phyloP scores from a whole-genome alignment of 768 basidiomycete genomes.

The Tulasnella calospora region DNA sequence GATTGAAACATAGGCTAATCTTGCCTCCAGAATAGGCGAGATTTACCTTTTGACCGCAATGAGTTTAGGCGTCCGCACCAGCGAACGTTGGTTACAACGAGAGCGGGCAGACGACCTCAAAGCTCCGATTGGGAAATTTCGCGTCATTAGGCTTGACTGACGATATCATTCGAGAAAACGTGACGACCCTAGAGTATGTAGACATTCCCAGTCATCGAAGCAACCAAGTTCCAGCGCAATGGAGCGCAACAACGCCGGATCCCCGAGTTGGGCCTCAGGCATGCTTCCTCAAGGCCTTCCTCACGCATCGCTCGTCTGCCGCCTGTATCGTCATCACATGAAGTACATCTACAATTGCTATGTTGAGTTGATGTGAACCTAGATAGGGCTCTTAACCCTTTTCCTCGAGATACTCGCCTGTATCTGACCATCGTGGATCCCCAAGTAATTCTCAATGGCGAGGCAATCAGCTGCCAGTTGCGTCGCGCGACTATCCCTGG shows the following conservation, averaged over 20 bases:
- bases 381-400: background rate
- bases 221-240: background rate
- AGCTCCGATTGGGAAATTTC: background rate
- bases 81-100: background rate
- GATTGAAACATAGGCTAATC: background rate
- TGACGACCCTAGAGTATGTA: background rate
- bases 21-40: background rate
- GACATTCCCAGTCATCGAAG: constrained; percentile 1
- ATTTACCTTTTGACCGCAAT: background rate
- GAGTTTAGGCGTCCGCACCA: background rate
- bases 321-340: background rate
- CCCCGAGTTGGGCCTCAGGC: constrained; percentile 6
- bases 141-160: background rate
- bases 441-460: background rate
- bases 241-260: background rate
- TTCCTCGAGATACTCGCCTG: background rate
- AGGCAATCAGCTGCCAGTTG: background rate
- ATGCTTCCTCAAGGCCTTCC: background rate
- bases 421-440: background rate
- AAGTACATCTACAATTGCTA: background rate
- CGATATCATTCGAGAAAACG: background rate
- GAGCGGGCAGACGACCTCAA: background rate
- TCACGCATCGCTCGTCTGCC: background rate
- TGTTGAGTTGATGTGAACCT: background rate
- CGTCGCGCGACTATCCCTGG: background rate